Evolutionary conservation across 1,284 basidiomycete genomes (phyloP).

Genomic region (Ustilago lituana): DNA sequence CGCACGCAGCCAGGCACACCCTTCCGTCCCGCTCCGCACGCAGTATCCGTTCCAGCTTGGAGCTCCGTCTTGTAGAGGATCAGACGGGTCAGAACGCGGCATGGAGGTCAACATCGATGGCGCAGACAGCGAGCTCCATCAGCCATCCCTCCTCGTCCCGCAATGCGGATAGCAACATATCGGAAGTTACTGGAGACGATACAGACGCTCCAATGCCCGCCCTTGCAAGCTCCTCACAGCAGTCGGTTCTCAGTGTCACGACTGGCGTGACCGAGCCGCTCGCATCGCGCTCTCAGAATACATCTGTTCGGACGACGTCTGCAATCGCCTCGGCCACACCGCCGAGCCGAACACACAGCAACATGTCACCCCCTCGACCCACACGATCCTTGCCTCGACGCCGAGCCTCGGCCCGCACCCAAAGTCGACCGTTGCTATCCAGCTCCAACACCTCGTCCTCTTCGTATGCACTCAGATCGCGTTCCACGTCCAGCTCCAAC

Average conservation of each 20-base stretch:
- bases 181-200: not conserved
- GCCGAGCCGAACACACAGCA: constrained; percentile 22
- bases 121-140: not conserved
- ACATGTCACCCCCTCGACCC: constrained; percentile 46
- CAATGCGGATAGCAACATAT: not conserved
- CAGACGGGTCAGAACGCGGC: not conserved
- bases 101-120: constrained; percentile 6
- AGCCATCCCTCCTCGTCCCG: constrained; percentile 12
- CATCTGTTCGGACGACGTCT: constrained; percentile 12
- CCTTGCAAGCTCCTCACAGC: constrained; percentile 3
- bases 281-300: constrained; percentile 2
- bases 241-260: not conserved
- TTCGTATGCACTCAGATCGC: constrained; percentile 32
- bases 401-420: constrained; percentile 35
- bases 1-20: not conserved
- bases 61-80: not conserved
- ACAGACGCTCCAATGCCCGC: not conserved
- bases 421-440: constrained; percentile 26
- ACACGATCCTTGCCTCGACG: constrained; percentile 36
- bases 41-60: constrained; percentile 11
- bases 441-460: constrained; percentile 30
- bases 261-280: not conserved
- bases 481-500: constrained; percentile 31
- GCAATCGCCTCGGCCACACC: not conserved
- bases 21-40: constrained; percentile 11